A percentile compares a stretch with the other conserved stretches of the same genome.
phyloP scores from a whole-genome alignment of 495 filamentous ascomycete species.

The Penicillium robsamsonii region DNA sequence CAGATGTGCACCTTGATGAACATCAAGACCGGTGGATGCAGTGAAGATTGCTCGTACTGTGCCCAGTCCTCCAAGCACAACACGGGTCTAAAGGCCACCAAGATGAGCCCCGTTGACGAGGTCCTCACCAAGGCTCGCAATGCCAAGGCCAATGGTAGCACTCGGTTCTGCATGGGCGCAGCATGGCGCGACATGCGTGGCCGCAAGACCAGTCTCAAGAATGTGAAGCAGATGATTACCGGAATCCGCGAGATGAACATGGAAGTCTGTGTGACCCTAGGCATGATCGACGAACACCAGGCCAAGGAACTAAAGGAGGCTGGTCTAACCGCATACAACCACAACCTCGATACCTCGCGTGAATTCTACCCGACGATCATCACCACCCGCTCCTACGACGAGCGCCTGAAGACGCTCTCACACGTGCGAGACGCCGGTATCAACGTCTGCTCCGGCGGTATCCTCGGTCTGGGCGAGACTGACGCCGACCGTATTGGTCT shows the following conservation, averaged over 20 bases:
- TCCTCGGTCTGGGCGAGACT: conserved; percentile 75
- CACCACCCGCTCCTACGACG: conserved; percentile 78
- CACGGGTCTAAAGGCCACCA: conserved; percentile 74
- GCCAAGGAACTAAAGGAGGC: conserved; percentile 77
- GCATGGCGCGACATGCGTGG: conserved; percentile 91
- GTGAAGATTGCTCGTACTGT: conserved; percentile 86
- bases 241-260: conserved; percentile 76
- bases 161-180: conserved; percentile 88
- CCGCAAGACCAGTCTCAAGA: conserved; percentile 71
- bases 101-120: conserved; percentile 71
- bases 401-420: conserved; percentile 69
- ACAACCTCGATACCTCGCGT: conserved; percentile 84
- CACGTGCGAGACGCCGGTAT: conserved; percentile 80
- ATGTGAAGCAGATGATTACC: conserved; percentile 76
- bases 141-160: conserved; percentile 77
- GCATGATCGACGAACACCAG: conserved; percentile 78
- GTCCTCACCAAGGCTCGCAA: conserved; percentile 71
- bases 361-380: conserved; percentile 82
- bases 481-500: conserved; percentile 73
- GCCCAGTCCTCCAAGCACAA: conserved; percentile 78
- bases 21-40: conserved; percentile 91
- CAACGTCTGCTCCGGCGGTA: conserved; percentile 82
- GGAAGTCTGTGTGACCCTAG: conserved; percentile 84
- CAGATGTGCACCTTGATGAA: conserved; percentile 92
- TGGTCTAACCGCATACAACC: conserved; percentile 84